Evolutionary conservation across 495 filamentous ascomycete species (phyloP).

Genomic region (Penicillium argentinense): DNA sequence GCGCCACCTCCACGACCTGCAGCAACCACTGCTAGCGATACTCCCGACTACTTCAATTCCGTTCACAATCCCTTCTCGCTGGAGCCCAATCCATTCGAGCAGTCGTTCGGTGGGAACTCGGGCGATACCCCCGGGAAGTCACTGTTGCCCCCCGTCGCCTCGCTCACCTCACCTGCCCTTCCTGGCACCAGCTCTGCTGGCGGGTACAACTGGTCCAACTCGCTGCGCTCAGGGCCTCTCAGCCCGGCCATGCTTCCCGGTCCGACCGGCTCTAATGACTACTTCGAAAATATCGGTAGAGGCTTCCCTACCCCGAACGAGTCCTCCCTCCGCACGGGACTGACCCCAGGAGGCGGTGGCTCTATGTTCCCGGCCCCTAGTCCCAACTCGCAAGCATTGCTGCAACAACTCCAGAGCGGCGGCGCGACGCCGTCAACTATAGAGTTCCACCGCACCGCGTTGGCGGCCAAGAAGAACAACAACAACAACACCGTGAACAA

Average conservation of each 20-base stretch:
- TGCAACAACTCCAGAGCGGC: conserved; percentile 75
- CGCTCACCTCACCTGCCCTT: conserved; percentile 86
- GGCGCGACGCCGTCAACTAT: conserved; percentile 85
- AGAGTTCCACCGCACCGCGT: conserved; percentile 91
- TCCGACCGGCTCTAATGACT: conserved; percentile 72
- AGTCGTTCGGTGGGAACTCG: conserved; percentile 72
- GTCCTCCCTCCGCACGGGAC: conserved; percentile 84
- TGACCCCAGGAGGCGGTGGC: conserved; percentile 93
- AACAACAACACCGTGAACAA: conserved; percentile 49
- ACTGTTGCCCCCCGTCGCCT: conserved; percentile 85
- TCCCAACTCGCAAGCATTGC: conserved; percentile 79
- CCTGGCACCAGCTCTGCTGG: conserved; percentile 65
- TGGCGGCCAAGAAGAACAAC: conserved; percentile 71
- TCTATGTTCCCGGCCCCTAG: conserved; percentile 96
- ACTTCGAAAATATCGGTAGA: conserved; percentile 77
- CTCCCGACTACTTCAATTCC: conserved; percentile 76
- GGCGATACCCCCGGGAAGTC: conserved; percentile 86
- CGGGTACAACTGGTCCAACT: conserved; percentile 78
- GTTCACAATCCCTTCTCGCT: conserved; percentile 65
- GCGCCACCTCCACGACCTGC: conserved; percentile 78
- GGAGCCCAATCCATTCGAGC: conserved; percentile 96
- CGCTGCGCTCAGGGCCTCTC: conserved; percentile 85
- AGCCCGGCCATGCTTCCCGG: conserved; percentile 98
- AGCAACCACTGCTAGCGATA: conserved; percentile 53
- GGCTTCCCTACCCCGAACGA: conserved; percentile 97